Evolutionary conservation across 768 basidiomycete species (phyloP).

Genomic region (Termitomyces sp.): DNA sequence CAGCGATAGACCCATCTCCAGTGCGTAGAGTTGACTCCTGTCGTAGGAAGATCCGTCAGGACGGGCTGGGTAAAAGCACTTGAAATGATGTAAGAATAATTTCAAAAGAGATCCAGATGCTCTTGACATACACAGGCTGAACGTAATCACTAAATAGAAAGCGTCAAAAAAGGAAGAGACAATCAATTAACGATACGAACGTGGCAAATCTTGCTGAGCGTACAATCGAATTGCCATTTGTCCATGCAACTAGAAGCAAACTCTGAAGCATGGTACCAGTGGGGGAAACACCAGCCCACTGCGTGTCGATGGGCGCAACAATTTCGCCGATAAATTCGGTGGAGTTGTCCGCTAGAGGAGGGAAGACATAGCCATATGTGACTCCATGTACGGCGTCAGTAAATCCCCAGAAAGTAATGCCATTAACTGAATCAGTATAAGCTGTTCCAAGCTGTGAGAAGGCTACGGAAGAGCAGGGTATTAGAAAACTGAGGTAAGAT

Average conservation of each 20-base stretch:
- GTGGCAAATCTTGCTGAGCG: slow-evolving; percentile 47
- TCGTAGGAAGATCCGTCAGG: slow-evolving; percentile 45
- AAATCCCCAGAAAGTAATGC: slow-evolving; percentile 45
- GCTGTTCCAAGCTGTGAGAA: slow-evolving; percentile 37
- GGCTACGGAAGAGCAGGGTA: slow-evolving; percentile 18
- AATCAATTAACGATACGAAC: slow-evolving; percentile 28
- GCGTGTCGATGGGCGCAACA: slow-evolving; percentile 45
- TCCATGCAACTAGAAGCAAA: slow-evolving; percentile 58
- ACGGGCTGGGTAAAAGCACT: slow-evolving; percentile 43
- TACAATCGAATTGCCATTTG: slow-evolving; percentile 48
- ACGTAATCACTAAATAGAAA: slow-evolving; percentile 36
- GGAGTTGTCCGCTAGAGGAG: slow-evolving; percentile 35
- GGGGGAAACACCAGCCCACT: slow-evolving; percentile 53
- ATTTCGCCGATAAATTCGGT: slow-evolving; percentile 62
- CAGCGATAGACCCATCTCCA: slow-evolving; percentile 69
- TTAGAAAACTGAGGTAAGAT: neutral
- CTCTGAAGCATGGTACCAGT: slow-evolving; percentile 51
- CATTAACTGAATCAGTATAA: slow-evolving; percentile 49
- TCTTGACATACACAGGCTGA: slow-evolving; percentile 37
- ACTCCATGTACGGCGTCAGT: slow-evolving; percentile 37
- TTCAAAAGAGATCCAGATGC: neutral
- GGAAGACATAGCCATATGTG: slow-evolving; percentile 48
- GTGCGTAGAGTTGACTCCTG: slow-evolving; percentile 51
- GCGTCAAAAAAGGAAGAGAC: neutral
- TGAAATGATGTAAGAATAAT: slow-evolving; percentile 10